Percentiles rank a stretch among this genome's conserved stretches.
These are phyloP conservation scores for Trichoderma sp. DNA, from an alignment of 2,329 filamentous ascomycete genomes.

Conservation along the genomic window DNA sequence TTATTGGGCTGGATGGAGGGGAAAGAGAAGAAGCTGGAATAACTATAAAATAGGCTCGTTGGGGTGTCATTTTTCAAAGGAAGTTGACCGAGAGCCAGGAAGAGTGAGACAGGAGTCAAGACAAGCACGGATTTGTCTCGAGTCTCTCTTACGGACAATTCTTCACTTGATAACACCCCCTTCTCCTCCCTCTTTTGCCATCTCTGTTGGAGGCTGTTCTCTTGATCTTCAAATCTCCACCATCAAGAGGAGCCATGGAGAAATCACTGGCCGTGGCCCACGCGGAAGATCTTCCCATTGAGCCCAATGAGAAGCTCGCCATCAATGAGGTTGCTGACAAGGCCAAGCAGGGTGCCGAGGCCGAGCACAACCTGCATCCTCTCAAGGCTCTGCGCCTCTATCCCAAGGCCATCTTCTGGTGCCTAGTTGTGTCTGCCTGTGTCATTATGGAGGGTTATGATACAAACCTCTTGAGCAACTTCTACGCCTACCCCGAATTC, in stretches of 20 bases:
- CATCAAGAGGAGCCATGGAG: conserved; percentile 8
- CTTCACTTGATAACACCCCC: background rate
- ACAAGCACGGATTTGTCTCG: background rate
- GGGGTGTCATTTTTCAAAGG: conserved; percentile 8
- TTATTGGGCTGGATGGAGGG: background rate
- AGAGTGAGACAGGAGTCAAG: background rate
- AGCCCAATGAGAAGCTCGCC: background rate
- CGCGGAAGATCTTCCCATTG: conserved; percentile 11
- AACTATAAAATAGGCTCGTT: conserved; percentile 24
- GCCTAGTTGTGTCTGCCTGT: conserved; percentile 35
- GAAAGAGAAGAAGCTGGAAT: background rate
- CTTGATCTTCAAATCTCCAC: conserved; percentile 2
- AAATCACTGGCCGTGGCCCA: conserved; percentile 3
- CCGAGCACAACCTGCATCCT: conserved; percentile 20
- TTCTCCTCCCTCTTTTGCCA: background rate
- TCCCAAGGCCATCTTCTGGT: conserved; percentile 40
- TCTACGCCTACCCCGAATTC: conserved; percentile 36
- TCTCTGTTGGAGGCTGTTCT: background rate
- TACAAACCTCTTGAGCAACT: conserved; percentile 36
- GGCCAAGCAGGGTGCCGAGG: conserved; percentile 12
- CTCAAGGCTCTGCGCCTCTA: conserved; percentile 31
- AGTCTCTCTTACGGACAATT: background rate
- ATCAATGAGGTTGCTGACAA: conserved; percentile 7
- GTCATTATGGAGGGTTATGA: conserved; percentile 47
- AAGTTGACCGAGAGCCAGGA: background rate